Evolutionary conservation across 116 monocot species (phyloP), one percentile per base, ranked within the genome.

Genomic region (Cymodocea nodosa): DNA sequence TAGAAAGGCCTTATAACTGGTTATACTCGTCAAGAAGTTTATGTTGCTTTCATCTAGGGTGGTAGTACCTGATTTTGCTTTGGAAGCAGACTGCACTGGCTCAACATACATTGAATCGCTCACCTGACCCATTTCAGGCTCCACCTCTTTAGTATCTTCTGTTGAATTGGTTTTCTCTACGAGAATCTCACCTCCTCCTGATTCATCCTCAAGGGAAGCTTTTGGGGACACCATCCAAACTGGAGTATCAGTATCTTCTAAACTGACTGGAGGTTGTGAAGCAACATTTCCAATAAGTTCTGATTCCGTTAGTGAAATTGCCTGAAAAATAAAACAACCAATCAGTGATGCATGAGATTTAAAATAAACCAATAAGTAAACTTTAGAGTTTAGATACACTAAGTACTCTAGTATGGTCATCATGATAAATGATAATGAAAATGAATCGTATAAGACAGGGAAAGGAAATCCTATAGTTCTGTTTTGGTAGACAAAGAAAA

Each of bases 281-380:
- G 70, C 66, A 22, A 85, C 84, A 62, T 77, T 72, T 57, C 69
- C 79, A 51, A 86, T 87, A 53, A 87, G 74, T 57, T 87, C 75
- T 53, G 75, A 66, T 72, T 87, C 85, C 71, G 86, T 91, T 54
- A 87, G 35, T 55, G 86, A 77, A 80, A 91, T 87, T 51, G 75
- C 87, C 90, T 91, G 80, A 64, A 62, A 22, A 36, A 36, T 36
- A n/a, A 36, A 17, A 12, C 4, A 51, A 5, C 24, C 13, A 67
- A 34, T 52, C 11, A 68, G 2, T n/a, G 36, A 6, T n/a, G 36
- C 35, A 62, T 6, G 10, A 14, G 24, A 35, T 14, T 30, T n/a
- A 6, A 35, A 62, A 35, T n/a, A 15, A 17, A 24, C 36, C 18
- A 68, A 34, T 15, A 36, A 55, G 52, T 3, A 18, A 50, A 10